Evolutionary conservation across 1,284 basidiomycete species (phyloP).

Genomic region (Marasmius sp.): DNA sequence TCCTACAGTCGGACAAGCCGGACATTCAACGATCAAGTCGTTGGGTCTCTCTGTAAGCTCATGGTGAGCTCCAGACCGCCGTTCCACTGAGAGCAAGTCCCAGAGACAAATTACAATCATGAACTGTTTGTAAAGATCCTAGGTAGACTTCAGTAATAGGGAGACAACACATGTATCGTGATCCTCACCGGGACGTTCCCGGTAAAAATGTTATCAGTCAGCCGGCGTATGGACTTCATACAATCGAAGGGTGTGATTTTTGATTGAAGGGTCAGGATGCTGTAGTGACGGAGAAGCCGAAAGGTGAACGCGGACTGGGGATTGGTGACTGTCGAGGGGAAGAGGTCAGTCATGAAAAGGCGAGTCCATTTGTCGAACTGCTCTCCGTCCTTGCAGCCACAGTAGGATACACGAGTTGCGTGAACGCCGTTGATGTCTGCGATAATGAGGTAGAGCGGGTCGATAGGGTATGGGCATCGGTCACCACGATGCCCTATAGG

Average conservation of each 20-base stretch:
- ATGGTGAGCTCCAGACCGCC: neutral
- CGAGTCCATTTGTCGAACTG: neutral
- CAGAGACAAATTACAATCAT: neutral
- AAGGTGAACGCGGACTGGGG: too few species aligned
- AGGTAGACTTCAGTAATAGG: neutral
- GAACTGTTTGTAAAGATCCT: neutral
- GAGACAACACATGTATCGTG: neutral
- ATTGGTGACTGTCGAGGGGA: too few species aligned
- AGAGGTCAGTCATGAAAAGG: neutral
- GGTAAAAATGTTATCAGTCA: constrained; percentile 8
- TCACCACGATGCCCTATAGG: neutral
- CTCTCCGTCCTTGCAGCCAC: neutral
- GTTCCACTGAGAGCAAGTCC: neutral
- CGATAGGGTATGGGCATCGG: too few species aligned
- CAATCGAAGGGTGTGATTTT: constrained; percentile 6
- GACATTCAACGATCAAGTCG: neutral
- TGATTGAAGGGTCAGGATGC: constrained; percentile 3
- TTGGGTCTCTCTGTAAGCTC: neutral
- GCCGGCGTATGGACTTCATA: neutral
- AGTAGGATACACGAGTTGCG: constrained; percentile 1
- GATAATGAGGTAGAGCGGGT: neutral
- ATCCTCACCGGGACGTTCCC: neutral
- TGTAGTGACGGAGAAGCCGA: constrained; percentile 8
- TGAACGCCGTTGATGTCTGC: constrained; percentile 8
- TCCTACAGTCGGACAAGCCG: neutral